Conservation (phyloP, 257 asterid species). For the Cruciata laevipes region DNA sequence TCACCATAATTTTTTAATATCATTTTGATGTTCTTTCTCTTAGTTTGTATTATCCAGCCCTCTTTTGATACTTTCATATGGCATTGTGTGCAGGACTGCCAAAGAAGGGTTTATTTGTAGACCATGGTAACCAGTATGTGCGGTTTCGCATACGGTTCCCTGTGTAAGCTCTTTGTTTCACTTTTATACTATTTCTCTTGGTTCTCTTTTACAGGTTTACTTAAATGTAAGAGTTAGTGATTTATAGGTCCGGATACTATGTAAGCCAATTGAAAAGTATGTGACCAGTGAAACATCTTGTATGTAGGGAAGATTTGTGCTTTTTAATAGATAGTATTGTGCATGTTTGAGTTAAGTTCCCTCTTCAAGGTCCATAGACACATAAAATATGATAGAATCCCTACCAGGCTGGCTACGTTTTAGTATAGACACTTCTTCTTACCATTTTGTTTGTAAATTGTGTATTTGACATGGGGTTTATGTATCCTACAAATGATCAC, state of each 20-base stretch:
- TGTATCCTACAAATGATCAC: not conserved
- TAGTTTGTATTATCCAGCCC: not conserved
- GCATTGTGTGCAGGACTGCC: constrained; percentile 60
- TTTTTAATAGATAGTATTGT: not conserved
- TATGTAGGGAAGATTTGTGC: not conserved
- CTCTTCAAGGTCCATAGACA: not conserved
- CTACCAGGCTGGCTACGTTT: not conserved
- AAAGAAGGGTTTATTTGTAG: constrained; percentile 57
- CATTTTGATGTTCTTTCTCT: not conserved
- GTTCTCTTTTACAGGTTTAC: not conserved
- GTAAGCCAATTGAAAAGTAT: not conserved
- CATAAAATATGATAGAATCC: not conserved
- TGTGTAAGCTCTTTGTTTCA: constrained; percentile 47
- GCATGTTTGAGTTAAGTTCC: not conserved
- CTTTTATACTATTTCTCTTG: not conserved
- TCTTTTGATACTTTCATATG: not conserved
- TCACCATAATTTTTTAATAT: not conserved
- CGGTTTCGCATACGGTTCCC: constrained; percentile 79
- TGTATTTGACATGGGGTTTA: not conserved
- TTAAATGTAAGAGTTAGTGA: not conserved
- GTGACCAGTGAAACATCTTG: not conserved
- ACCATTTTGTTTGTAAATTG: constrained; percentile 1
- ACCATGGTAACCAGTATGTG: constrained; percentile 80
- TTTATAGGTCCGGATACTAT: not conserved
- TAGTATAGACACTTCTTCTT: not conserved